These are phyloP conservation scores for Solanum dulcamara DNA, from an alignment of 257 asterid species.

Conservation along the genomic window DNA sequence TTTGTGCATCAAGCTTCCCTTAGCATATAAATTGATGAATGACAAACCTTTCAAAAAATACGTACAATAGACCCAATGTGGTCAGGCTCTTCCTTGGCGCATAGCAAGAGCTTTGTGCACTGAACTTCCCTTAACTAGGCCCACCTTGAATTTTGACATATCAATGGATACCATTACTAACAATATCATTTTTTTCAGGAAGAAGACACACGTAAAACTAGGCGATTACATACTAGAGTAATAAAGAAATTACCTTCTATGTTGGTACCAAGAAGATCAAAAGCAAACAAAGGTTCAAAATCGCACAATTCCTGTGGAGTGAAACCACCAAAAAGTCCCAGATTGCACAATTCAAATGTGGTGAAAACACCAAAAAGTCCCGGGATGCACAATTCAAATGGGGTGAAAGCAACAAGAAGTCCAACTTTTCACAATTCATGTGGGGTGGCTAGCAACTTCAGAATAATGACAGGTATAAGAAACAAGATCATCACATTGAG, in stretches of 20 bases:
- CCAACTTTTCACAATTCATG: conserved; percentile 5
- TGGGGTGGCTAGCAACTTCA: conserved; percentile 38
- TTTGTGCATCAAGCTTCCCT: background rate
- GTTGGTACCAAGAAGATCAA: conserved; percentile 12
- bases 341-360: background rate
- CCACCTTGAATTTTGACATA: background rate
- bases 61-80: background rate
- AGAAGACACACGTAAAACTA: conserved; percentile 15
- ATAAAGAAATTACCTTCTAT: background rate
- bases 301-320: background rate
- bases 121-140: background rate
- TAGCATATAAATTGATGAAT: background rate
- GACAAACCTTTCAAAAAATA: background rate
- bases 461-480: conserved; percentile 33
- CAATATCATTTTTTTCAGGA: conserved; percentile 19
- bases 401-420: background rate
- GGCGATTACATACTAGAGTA: conserved; percentile 7
- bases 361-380: background rate
- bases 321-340: background rate
- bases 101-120: background rate
- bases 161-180: background rate
- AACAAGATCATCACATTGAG: conserved; percentile 58
- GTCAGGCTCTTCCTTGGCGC: no score
- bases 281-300: conserved; percentile 8
- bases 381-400: background rate